Base-by-base conservation (phyloP, 768 basidiomycete species). In the Sporobolomyces roseus region DNA sequence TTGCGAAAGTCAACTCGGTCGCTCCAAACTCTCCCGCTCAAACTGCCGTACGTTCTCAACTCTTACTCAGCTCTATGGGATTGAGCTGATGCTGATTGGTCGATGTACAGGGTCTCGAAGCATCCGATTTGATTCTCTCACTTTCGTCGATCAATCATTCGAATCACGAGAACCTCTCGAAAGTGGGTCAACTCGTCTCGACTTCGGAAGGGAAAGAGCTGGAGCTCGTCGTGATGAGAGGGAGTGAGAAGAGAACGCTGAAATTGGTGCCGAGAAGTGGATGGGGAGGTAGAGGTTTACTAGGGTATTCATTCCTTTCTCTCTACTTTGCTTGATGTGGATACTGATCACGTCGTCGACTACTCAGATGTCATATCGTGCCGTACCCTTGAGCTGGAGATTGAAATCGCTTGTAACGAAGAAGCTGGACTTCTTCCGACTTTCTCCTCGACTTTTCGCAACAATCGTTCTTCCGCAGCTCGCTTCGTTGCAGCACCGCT, bases 1-100 rank as follows among this genome's bases (percentile, higher is more conserved):
- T 94, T 76, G 92, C 92, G 0, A 87, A 81, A 76, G 89, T 96
- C 10, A 86, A 93, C 68, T 85, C 83, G 4, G 88, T 96, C 33
- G 86, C 90, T 1, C 86, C 88, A 1, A 83, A 81, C 2, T 90
- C 91, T 78, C 93, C 93, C 8, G 91, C 93, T 41, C 84, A 85
- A 13, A 81, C 85, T 72, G 89, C 93, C 54, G 93, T 96, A 74
- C 71, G 84, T 78, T 61, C 55, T 78, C 77, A 43, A 12, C 33
- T 35, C 12, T 27, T 45, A 30, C 23, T 52, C 38, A 13, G 45
- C 38, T 41, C 38, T 41, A 9, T 17, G 10, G 38, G 12, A 10
- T 46, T 21, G 45, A 6, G 23, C 21, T 46, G 45, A 14, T 6
- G 13, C 21, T 46, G 21, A 23, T 9, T 21, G 45, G 49, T 32